Evolutionary conservation across 345 rosid genomes (phyloP).

Genomic region (Citrus medica): DNA sequence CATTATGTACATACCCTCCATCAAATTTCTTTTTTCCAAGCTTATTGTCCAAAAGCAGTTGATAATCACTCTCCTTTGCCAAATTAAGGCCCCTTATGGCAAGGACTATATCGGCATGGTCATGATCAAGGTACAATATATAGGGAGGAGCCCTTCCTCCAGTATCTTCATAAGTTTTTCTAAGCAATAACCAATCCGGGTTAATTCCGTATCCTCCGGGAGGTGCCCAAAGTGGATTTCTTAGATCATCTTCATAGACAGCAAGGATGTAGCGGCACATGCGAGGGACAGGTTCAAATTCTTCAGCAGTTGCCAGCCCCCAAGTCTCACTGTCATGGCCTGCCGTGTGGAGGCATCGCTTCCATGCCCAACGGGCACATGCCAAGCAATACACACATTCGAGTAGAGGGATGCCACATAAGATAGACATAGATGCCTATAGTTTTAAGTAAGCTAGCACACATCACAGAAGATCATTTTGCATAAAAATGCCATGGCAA

Average conservation of each 20-base stretch:
- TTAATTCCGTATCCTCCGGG: conserved; percentile 83
- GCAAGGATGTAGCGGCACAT: conserved; percentile 87
- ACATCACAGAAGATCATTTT: conserved; percentile 8
- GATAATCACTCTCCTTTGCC: conserved; percentile 90
- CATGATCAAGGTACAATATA: conserved; percentile 74
- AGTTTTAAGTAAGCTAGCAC: background rate
- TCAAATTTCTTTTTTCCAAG: conserved; percentile 75
- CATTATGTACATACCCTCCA: conserved; percentile 96
- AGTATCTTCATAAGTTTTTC: conserved; percentile 69
- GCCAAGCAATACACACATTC: conserved; percentile 94
- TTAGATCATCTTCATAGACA: conserved; percentile 88
- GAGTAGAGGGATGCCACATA: conserved; percentile 84
- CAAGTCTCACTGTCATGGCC: conserved; percentile 92
- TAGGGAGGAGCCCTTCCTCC: conserved; percentile 83
- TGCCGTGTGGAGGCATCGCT: conserved; percentile 85
- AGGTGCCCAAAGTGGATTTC: conserved; percentile 86
- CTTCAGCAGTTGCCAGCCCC: conserved; percentile 80
- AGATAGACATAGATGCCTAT: conserved; percentile 54
- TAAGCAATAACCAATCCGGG: conserved; percentile 60
- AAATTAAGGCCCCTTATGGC: conserved; percentile 83
- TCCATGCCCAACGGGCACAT: conserved; percentile 98
- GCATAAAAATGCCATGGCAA: background rate
- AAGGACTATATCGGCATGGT: conserved; percentile 64
- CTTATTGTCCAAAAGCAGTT: conserved; percentile 77
- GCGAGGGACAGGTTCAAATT: conserved; percentile 86